A percentile compares a stretch with the other conserved stretches of the same genome.
phyloP scores from a whole-genome alignment of 345 rosid genomes.

The Moricandia moricandioides region DNA sequence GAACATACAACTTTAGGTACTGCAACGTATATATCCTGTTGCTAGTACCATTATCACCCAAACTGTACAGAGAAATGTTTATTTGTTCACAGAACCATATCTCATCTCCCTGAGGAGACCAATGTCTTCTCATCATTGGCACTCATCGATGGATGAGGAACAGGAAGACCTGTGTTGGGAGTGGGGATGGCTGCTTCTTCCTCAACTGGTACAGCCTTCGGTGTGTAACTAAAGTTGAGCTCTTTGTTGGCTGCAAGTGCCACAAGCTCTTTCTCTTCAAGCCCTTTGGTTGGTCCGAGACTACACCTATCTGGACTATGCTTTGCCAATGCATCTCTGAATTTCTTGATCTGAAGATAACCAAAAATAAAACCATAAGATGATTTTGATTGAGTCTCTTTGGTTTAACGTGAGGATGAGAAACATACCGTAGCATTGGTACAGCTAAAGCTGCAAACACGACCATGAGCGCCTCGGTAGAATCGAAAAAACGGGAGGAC shows the following conservation, averaged over 20 bases:
- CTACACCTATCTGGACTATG: conserved; percentile 76
- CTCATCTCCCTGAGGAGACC: conserved; percentile 34
- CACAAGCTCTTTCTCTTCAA: conserved; percentile 86
- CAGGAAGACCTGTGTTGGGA: conserved; percentile 19
- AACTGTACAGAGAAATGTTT: conserved; percentile 28
- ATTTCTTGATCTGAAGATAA: conserved; percentile 71
- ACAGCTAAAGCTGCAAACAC: conserved; percentile 92
- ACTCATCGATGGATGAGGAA: conserved; percentile 25
- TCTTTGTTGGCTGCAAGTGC: conserved; percentile 87
- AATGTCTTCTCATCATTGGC: conserved; percentile 17
- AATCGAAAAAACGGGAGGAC: conserved; percentile 89
- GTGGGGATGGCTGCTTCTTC: conserved; percentile 11
- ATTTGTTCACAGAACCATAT: conserved; percentile 6
- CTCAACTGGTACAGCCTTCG: conserved; percentile 37
- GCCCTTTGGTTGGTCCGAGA: conserved; percentile 73
- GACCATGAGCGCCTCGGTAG: conserved; percentile 86
- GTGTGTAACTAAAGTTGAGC: conserved; percentile 65
- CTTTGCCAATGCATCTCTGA: conserved; percentile 85
- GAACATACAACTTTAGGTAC: conserved; percentile 14
- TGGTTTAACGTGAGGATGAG: no score
- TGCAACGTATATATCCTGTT: conserved; percentile 11
- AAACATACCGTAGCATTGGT: conserved; percentile 91
- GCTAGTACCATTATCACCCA: conserved; percentile 13
- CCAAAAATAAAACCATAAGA: not conserved
- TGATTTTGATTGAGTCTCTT: not conserved